Percentiles rank a stretch among this genome's conserved stretches.
Conservation (phyloP, 1,284 basidiomycete species). For the Paramarasmius palmivorus region DNA sequence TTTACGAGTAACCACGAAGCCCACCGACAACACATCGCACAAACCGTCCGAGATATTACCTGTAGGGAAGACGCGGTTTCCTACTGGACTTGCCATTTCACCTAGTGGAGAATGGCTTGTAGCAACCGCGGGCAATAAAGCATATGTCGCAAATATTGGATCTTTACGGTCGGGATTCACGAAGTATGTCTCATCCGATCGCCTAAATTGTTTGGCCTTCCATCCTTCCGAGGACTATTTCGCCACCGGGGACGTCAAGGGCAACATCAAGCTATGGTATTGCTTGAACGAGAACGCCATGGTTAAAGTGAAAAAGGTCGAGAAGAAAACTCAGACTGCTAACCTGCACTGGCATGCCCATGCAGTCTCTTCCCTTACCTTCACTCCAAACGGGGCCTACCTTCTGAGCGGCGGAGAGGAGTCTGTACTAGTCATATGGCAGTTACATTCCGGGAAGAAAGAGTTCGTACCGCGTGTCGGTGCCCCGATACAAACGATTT, state of each 20-base stretch:
- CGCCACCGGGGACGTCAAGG: conserved; percentile 89
- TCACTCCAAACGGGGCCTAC: conserved; percentile 91
- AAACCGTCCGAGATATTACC: conserved; percentile 52
- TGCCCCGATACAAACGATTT: conserved; percentile 79
- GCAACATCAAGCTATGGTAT: conserved; percentile 91
- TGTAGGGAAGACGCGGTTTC: conserved; percentile 71
- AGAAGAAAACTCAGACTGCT: conserved; percentile 81
- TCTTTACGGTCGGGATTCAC: conserved; percentile 71
- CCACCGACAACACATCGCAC: conserved; percentile 42
- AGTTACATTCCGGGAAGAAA: conserved; percentile 80
- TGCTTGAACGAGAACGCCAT: conserved; percentile 70
- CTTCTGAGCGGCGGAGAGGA: conserved; percentile 96
- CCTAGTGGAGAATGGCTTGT: conserved; percentile 84
- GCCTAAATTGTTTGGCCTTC: conserved; percentile 85
- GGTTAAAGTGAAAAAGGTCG: conserved; percentile 53
- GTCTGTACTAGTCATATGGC: conserved; percentile 95
- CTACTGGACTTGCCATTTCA: conserved; percentile 70
- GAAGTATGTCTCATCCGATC: conserved; percentile 81
- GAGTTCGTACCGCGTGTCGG: conserved; percentile 95
- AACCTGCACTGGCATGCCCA: conserved; percentile 98
- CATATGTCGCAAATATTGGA: conserved; percentile 70
- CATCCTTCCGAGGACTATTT: conserved; percentile 93
- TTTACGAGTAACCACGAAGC: conserved; percentile 59
- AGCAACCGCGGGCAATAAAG: conserved; percentile 78
- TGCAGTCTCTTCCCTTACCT: conserved; percentile 86